phyloP scores from a whole-genome alignment of 2,329 filamentous ascomycete species.

The Pseudogymnoascus sp. region DNA sequence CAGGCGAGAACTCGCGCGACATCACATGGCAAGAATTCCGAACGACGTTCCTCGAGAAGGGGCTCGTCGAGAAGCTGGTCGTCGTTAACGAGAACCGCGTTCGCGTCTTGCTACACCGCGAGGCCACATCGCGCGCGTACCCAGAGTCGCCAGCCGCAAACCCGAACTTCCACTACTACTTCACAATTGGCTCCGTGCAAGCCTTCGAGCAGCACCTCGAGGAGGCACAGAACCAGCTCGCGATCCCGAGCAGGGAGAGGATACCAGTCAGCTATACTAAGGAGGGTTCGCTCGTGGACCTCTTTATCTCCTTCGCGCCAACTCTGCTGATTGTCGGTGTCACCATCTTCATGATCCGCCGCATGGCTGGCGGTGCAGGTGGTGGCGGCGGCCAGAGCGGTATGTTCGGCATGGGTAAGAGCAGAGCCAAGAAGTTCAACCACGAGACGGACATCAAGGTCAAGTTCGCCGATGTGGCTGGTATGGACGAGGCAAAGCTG shows the following conservation, averaged over 20 bases:
- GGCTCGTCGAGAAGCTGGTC: constrained; percentile 84
- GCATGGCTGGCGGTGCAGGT: constrained; percentile 53
- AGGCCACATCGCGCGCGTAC: constrained; percentile 63
- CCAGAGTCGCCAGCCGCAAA: constrained; percentile 61
- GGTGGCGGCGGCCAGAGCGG: constrained; percentile 60
- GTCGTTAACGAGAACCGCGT: constrained; percentile 73
- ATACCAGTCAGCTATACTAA: constrained; percentile 85
- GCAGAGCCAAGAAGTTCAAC: constrained; percentile 93
- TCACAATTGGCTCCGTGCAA: constrained; percentile 91
- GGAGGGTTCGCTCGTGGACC: constrained; percentile 61
- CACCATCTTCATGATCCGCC: constrained; percentile 69
- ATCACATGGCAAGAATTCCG: constrained; percentile 98
- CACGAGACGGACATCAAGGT: constrained; percentile 94
- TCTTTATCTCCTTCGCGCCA: constrained; percentile 74
- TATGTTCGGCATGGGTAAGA: constrained; percentile 94
- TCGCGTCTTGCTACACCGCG: constrained; percentile 69
- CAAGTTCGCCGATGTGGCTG: constrained; percentile 93
- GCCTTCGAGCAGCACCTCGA: constrained; percentile 86
- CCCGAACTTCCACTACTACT: constrained; percentile 75
- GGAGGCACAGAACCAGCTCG: constrained; percentile 76
- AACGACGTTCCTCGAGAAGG: constrained; percentile 90
- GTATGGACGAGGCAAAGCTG: constrained; percentile 94
- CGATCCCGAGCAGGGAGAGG: constrained; percentile 76
- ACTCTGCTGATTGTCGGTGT: constrained; percentile 79
- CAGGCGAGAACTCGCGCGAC: constrained; percentile 60